Percentiles rank a stretch among this genome's conserved stretches.
Conservation (phyloP, 2,329 filamentous ascomycete species). For the Exophiala viscosa region DNA sequence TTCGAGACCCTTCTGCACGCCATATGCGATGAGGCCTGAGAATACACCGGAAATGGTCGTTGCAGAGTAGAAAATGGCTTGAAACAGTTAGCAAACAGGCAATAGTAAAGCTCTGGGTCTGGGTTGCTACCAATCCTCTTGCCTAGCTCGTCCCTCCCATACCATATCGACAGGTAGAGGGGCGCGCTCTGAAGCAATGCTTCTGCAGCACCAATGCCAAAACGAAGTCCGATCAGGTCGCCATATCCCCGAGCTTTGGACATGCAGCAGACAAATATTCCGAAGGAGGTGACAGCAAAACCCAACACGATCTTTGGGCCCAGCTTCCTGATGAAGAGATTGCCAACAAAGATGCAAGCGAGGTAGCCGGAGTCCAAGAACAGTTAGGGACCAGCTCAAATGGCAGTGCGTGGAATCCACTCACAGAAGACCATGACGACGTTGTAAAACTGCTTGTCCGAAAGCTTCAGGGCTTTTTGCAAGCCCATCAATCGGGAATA, state of each 20-base stretch:
- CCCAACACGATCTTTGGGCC: slow-evolving; percentile 4
- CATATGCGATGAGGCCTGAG: slow-evolving; percentile 60
- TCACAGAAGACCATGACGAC: slow-evolving; percentile 9
- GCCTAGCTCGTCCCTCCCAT: slow-evolving; percentile 7
- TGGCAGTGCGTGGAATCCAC: neutral
- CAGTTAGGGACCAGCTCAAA: neutral
- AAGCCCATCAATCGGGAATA: slow-evolving; percentile 10
- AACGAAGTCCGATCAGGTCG: slow-evolving; percentile 3
- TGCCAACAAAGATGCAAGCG: neutral
- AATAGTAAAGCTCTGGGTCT: slow-evolving; percentile 29
- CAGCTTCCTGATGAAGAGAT: slow-evolving; percentile 2
- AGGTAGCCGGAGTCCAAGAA: slow-evolving; percentile 10
- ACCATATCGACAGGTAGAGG: slow-evolving; percentile 5
- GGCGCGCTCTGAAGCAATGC: slow-evolving; percentile 3
- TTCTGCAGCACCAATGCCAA: slow-evolving; percentile 7
- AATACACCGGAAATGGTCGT: slow-evolving; percentile 68
- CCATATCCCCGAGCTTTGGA: neutral
- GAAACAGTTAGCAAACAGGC: slow-evolving; percentile 29
- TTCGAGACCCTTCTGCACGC: slow-evolving; percentile 63
- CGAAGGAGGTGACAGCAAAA: slow-evolving; percentile 7
- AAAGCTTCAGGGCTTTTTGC: slow-evolving; percentile 3
- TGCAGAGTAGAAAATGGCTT: slow-evolving; percentile 48
- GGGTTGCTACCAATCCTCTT: slow-evolving; percentile 7
- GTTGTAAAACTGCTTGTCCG: slow-evolving; percentile 6
- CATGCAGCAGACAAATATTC: slow-evolving; percentile 4